Evolutionary conservation across 331 rosid species (phyloP).

Genomic region (Telfairia occidentalis): DNA sequence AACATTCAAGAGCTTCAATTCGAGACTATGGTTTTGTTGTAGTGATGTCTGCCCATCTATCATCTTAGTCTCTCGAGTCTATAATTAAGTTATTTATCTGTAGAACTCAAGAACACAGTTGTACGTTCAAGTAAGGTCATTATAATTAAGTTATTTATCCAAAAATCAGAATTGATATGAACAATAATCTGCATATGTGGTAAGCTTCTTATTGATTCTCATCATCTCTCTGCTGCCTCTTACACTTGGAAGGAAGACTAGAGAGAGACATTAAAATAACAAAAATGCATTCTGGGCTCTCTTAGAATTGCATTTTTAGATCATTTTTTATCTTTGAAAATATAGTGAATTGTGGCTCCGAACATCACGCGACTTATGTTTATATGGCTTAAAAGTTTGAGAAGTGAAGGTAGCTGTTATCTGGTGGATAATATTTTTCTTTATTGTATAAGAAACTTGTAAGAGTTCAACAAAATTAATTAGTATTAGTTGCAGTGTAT

Average conservation of each 20-base stretch:
- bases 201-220: neutral
- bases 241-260: too few species aligned
- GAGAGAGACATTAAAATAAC: neutral
- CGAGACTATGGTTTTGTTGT: neutral
- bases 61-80: neutral
- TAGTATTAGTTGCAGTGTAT: neutral
- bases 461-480: neutral
- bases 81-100: neutral
- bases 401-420: too few species aligned
- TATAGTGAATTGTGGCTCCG: too few species aligned
- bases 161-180: neutral
- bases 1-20: neutral
- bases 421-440: too few species aligned
- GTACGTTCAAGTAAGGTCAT: too few species aligned
- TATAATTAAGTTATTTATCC: neutral
- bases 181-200: neutral
- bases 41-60: neutral
- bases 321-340: neutral
- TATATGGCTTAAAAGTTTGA: too few species aligned
- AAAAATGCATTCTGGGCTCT: neutral
- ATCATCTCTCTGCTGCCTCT: neutral
- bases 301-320: neutral
- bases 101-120: too few species aligned
- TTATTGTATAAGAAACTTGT: too few species aligned
- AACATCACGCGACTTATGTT: too few species aligned